Evolutionary conservation across 2,329 filamentous ascomycete genomes (phyloP).

Genomic region (Ophiocordyceps polyrhachis-furcata): DNA sequence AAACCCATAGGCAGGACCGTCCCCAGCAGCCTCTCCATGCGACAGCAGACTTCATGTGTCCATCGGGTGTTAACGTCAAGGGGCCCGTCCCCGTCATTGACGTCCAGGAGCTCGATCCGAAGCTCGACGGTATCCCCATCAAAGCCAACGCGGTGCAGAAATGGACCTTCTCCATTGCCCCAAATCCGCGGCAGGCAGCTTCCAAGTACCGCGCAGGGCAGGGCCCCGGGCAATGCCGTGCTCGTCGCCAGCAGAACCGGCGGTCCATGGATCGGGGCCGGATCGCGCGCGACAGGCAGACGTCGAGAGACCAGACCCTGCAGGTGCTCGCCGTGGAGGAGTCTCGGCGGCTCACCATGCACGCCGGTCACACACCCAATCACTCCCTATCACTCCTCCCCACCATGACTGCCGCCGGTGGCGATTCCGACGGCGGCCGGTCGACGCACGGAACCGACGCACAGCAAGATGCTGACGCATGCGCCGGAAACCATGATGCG

Average conservation of each 20-base stretch:
- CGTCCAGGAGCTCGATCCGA: slow-evolving; percentile 36
- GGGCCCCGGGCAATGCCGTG: slow-evolving; percentile 1
- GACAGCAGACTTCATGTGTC: slow-evolving; percentile 17
- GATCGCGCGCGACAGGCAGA: slow-evolving; percentile 7
- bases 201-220: slow-evolving; percentile 9
- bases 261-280: slow-evolving; percentile 1
- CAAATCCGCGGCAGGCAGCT: slow-evolving; percentile 11
- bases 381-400: slow-evolving; percentile 35
- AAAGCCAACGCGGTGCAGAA: slow-evolving; percentile 33
- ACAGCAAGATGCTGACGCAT: not conserved
- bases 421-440: slow-evolving; percentile 11
- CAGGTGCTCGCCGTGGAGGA: slow-evolving; percentile 28
- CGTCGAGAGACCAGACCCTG: slow-evolving; percentile 23
- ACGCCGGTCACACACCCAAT: slow-evolving; percentile 44
- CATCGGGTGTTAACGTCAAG: slow-evolving; percentile 11
- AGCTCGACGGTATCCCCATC: slow-evolving; percentile 40
- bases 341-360: slow-evolving; percentile 35
- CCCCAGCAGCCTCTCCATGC: slow-evolving; percentile 23
- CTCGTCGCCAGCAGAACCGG: not conserved
- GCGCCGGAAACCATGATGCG: not conserved
- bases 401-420: slow-evolving; percentile 22
- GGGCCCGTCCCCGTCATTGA: slow-evolving; percentile 31
- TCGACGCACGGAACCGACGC: not conserved
- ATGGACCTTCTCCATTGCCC: slow-evolving; percentile 27
- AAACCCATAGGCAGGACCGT: slow-evolving; percentile 10